phyloP scores from a whole-genome alignment of 1,139 yeast genomes.

The Kodamaea fungicola region DNA sequence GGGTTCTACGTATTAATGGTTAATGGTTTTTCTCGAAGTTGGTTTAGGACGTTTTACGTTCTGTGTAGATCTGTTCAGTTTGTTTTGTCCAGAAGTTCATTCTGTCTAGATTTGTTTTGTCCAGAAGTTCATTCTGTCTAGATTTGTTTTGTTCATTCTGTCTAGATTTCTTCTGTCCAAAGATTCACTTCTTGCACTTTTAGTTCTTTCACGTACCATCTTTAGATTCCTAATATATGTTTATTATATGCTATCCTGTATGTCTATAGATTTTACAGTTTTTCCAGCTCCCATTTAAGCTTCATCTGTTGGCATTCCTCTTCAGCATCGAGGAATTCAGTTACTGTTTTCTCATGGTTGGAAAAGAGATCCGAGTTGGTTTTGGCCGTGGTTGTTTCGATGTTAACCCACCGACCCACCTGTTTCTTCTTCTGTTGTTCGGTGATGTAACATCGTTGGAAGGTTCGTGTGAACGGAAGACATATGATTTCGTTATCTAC shows the following conservation, averaged over 20 bases:
- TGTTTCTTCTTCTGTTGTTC: constrained; percentile 24
- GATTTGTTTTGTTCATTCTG: too few relatives aligned
- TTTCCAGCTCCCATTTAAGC: constrained; percentile 22
- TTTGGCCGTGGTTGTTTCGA: constrained; percentile 38
- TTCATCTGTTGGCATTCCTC: constrained; percentile 32
- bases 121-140: too few relatives aligned
- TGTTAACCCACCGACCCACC: constrained; percentile 34
- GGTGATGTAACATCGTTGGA: constrained; percentile 43
- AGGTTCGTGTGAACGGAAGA: constrained; percentile 51
- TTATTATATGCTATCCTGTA: too few relatives aligned
- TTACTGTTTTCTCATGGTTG: constrained; percentile 25
- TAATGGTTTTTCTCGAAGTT: too few relatives aligned
- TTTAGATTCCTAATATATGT: too few relatives aligned
- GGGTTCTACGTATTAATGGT: constrained; percentile 47
- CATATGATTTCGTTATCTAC: constrained; percentile 42
- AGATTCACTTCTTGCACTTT: too few relatives aligned
- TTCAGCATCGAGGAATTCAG: constrained; percentile 39
- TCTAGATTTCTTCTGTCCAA: too few relatives aligned
- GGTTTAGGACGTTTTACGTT: too few relatives aligned
- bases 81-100: too few relatives aligned
- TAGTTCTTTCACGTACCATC: too few relatives aligned
- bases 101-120: too few relatives aligned
- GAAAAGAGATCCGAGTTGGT: constrained; percentile 34
- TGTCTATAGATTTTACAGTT: background rate
- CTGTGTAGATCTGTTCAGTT: too few relatives aligned